Evolutionary conservation across 2,329 filamentous ascomycete genomes (phyloP).

Genomic region (Sarocladiaceae sp.): DNA sequence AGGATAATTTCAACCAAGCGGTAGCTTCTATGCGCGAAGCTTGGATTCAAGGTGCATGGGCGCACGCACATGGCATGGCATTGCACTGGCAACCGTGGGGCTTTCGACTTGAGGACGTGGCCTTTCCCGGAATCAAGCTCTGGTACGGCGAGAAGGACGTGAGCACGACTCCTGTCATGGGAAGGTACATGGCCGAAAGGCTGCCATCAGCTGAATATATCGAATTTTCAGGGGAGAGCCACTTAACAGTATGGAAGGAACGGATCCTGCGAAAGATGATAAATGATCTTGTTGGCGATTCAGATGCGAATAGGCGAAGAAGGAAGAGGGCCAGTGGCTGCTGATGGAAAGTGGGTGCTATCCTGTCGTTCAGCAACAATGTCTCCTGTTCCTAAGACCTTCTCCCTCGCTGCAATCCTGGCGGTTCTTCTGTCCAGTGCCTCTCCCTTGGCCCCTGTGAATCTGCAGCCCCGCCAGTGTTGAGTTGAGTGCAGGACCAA

Average conservation of each 20-base stretch:
- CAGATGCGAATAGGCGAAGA: too few species aligned
- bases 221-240: not conserved
- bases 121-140: constrained; percentile 5
- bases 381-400: too few species aligned
- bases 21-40: not conserved
- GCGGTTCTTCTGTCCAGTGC: too few species aligned
- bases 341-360: too few species aligned
- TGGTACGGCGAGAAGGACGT: constrained; percentile 10
- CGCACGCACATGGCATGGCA: constrained; percentile 4
- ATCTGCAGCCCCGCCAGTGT: too few species aligned
- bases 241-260: not conserved
- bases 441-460: too few species aligned
- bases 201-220: not conserved
- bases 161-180: constrained; percentile 7
- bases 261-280: not conserved
- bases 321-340: too few species aligned
- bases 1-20: not conserved
- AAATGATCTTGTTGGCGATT: not conserved
- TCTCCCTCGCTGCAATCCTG: too few species aligned
- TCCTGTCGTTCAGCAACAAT: too few species aligned
- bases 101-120: constrained; percentile 8
- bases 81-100: constrained; percentile 6
- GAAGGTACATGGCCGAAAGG: not conserved
- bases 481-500: too few species aligned
- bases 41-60: not conserved